Percentiles rank a stretch among this genome's conserved stretches.
These are phyloP conservation scores for Stachybotrys chlorohalonatus DNA, from an alignment of 2,329 filamentous ascomycete genomes.

Conservation along the genomic window DNA sequence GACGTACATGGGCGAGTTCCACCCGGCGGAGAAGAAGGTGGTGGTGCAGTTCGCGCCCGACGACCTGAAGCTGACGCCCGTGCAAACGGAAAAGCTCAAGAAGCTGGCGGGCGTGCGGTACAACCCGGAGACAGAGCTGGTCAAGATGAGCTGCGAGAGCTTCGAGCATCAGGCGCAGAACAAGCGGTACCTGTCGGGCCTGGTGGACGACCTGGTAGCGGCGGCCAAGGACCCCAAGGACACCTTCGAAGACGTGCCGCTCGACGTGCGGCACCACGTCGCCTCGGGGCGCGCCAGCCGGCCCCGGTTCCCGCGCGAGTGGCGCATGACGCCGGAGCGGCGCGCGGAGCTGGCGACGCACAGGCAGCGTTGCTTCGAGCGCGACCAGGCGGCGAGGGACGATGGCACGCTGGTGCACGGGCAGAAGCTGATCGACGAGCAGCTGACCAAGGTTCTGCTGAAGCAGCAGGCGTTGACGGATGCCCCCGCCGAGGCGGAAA, in stretches of 20 bases:
- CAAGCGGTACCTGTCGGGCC: slow-evolving; percentile 83
- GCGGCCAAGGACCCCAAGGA: slow-evolving; percentile 73
- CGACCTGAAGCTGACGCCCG: slow-evolving; percentile 60
- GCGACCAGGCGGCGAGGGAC: slow-evolving; percentile 46
- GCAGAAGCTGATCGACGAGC: slow-evolving; percentile 33
- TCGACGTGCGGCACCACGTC: slow-evolving; percentile 75
- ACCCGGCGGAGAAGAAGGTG: slow-evolving; percentile 88
- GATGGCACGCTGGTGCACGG: slow-evolving; percentile 52
- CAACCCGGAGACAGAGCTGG: slow-evolving; percentile 71
- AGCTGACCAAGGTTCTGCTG: slow-evolving; percentile 19
- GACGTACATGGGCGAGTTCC: slow-evolving; percentile 87
- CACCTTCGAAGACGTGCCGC: slow-evolving; percentile 78
- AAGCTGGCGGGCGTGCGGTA: slow-evolving; percentile 82
- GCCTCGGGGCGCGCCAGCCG: slow-evolving; percentile 48
- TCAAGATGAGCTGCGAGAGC: slow-evolving; percentile 87
- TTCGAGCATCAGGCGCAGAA: slow-evolving; percentile 89
- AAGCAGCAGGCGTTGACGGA: slow-evolving; percentile 20
- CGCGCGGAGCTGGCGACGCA: slow-evolving; percentile 53
- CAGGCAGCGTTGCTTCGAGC: slow-evolving; percentile 40
- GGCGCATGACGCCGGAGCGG: slow-evolving; percentile 68
- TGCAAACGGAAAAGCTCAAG: slow-evolving; percentile 70
- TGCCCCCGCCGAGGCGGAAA: slow-evolving; percentile 13
- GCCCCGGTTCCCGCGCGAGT: slow-evolving; percentile 69
- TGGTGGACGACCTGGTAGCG: slow-evolving; percentile 62
- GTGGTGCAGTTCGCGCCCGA: slow-evolving; percentile 78